Base-by-base conservation (phyloP, 495 filamentous ascomycete species). In the Podospora appendiculata region DNA sequence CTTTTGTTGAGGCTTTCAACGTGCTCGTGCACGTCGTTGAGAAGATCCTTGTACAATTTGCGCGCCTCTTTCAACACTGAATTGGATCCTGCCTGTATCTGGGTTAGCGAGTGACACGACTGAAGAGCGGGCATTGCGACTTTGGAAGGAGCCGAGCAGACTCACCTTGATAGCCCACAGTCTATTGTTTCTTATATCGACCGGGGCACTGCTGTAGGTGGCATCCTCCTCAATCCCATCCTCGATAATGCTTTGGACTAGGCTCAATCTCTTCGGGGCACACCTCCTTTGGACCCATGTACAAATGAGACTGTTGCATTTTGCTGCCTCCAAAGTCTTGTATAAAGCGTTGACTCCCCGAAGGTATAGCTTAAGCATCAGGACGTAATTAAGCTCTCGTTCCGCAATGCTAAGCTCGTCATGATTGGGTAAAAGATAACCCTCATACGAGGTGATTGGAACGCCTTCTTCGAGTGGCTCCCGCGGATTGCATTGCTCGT, bases 141-240 rank as follows among this genome's bases (percentile, higher is more conserved):
- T 16, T 4, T 12, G 4, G 14, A 43, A 42, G 41, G 41, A 9
- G 16, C n/a, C n/a, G 18, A 10, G 5, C 7, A 58, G 57, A 5
- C 25, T 52, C 58, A 89, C 89, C 75, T 86, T 93, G 38, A 98
- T 82, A 48, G 93, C 93, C 69, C 95, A 96, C 11, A 88, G 90
- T 45, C 93, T 77, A 65, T 98, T 94, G 58, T 96, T 94, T 47
- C 90, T 80, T 48, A 95, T 72, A 53, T 95, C 93, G 9, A 97
- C 77, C 3, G 93, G 88, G 40, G 82, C 80, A 46, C 79, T 88
- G 56, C 88, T 84, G 60, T 86, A 95, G 4, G 75, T 78, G 1
- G 87, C 85, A 64, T 93, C 86, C 45, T 88, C 81, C 52, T 97
- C 95, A 56, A 98, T 85, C 0, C 81, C 83, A 32, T 71, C 65